Evolutionary conservation across 495 filamentous ascomycete species (phyloP).

Genomic region (Annulohypoxylon maeteangense): DNA sequence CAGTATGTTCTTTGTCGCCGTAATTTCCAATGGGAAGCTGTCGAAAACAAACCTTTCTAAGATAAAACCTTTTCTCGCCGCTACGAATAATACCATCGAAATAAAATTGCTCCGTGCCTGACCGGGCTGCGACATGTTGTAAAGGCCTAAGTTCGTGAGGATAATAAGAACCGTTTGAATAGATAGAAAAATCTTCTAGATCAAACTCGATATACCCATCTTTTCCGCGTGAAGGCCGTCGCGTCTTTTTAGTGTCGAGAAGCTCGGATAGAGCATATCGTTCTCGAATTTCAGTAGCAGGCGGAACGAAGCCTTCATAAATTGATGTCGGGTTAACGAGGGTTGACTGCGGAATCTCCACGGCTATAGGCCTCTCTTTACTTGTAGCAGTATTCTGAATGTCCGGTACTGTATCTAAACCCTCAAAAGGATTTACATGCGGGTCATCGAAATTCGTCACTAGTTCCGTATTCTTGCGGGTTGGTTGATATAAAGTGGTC

Average conservation of each 20-base stretch:
- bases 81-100: conserved; percentile 70
- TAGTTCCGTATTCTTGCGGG: not conserved
- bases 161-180: conserved; percentile 50
- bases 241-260: conserved; percentile 1
- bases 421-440: conserved; percentile 9
- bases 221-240: conserved; percentile 11
- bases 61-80: conserved; percentile 56
- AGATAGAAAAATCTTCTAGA: conserved; percentile 64
- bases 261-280: conserved; percentile 43
- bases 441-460: conserved; percentile 1
- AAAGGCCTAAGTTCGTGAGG: conserved; percentile 62
- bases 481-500: not conserved
- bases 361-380: conserved; percentile 24
- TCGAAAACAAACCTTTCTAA: conserved; percentile 65
- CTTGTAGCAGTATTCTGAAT: not conserved
- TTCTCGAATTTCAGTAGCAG: conserved; percentile 42
- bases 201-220: conserved; percentile 56
- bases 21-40: conserved; percentile 74
- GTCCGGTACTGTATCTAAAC: conserved; percentile 21
- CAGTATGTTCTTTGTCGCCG: conserved; percentile 56
- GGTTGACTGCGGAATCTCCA: conserved; percentile 45
- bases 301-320: conserved; percentile 34
- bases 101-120: conserved; percentile 50
- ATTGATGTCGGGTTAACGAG: conserved; percentile 40
- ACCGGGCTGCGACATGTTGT: conserved; percentile 58